Evolutionary conservation across 1,284 basidiomycete genomes (phyloP), one percentile per base, ranked within the genome.

Genomic region (Lentinus polychrous): DNA sequence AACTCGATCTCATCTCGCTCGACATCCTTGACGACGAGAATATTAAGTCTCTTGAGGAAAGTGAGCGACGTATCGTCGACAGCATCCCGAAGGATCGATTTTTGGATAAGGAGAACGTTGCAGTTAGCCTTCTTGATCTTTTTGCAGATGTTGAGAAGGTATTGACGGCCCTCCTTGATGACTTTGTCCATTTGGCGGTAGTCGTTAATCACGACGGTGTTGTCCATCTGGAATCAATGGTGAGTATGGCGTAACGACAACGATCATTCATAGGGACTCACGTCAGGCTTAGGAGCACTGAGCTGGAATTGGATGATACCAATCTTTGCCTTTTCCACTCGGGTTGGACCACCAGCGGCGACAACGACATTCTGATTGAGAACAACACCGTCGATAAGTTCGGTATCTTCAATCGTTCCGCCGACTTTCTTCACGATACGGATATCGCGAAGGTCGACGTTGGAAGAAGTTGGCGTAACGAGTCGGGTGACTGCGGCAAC

Each of bases 111-210:
- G 33, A 99, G 82, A 40, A 98, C 96, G 63, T 99, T 99, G 81
- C 96, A 99, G 56, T 95, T 95, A 10, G 93, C 87, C 73, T 98
- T 98, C 70, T 98, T 99, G 74, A 99, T 99, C 71, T 93, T 94
- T 72, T 99, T 99, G 83, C 93, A 96, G 55, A 99, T 83, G 70
- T 96, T 98, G 61, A 99, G 83, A 54, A 99, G 80, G 68, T 99
- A 99, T 70, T 96, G 92, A 42, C 95, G 88, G 57, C 95, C 95
- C 70, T 99, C 96, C 70, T 99, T 99, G 67, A 99, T 86, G 55
- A 99, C 95, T 70, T 97, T 98, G 79, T 99, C 96, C 95, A 99
- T 99, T 70, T 99, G 96, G 34, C 96, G 86, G 74, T 99, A 99
- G 71, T 99, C 95, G 61, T 97, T 99, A 59, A 99, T 97, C 39